Base-by-base conservation (phyloP, 139 green algal genomes). In the Yamagishiella unicocca region DNA sequence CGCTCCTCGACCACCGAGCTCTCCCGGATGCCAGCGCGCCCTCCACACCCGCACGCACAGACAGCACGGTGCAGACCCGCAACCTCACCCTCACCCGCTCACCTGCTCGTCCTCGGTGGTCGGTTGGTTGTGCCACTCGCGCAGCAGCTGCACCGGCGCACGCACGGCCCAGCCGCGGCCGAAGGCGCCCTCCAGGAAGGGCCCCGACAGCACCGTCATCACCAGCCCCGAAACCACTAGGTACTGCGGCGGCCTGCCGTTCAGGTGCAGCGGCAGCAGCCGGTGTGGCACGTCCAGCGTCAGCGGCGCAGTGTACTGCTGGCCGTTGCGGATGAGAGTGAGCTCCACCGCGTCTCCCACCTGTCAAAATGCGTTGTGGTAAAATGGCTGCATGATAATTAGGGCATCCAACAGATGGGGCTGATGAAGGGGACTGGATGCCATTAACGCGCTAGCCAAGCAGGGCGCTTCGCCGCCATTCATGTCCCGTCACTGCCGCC, bases 161-260 rank as follows among this genome's bases (percentile, higher is more conserved):
- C 80, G 62, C 33, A 67, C 22, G 2, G 80, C 38, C 80, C 80
- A 86, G 66, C 31, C 46, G 31, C 80, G 80, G 43, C 80, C 80
- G 80, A 86, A 86, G 12, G 80, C 80, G 43, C 43, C 80, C 61
- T 86, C 80, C 80, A 86, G 61, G 61, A 86, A 86, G 43, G 80
- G 80, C 62, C 25, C 80, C 43, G 64, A 66, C 84, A 78, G 62
- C 24, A 24, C 27, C 58, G 58, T 89, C 42, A 84, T 33, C 73
- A 84, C n/a, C 71, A 89, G 76, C 21, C 72, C 72, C 17, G 10
- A n/a, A 42, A 84, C 12, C 35, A 68, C 66, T 31, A 68, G 37
- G 31, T 62, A 89, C 54, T 70, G 31, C 38, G 55, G 80, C 58
- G 81, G 81, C 45, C 55, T 2, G 2, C 67, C 67, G 17, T 12